phyloP scores from a whole-genome alignment of 2,329 filamentous ascomycete species.

The Amphichorda felina region DNA sequence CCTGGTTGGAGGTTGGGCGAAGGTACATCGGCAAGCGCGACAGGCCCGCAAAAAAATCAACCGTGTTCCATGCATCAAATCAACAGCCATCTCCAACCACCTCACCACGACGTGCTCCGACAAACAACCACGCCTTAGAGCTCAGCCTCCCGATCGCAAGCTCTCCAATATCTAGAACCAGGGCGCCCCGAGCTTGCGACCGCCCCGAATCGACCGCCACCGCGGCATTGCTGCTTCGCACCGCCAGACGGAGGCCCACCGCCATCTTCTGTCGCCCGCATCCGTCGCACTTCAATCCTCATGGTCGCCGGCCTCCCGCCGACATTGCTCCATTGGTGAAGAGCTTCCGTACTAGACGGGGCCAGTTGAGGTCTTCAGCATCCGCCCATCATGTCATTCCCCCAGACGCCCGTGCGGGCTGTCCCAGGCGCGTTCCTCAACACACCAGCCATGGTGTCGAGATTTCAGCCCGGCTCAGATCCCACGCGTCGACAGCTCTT shows the following conservation, averaged over 20 bases:
- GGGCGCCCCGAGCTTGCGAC: not conserved
- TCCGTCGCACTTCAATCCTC: not conserved
- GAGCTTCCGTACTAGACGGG: not conserved
- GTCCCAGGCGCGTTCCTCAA: constrained; percentile 67
- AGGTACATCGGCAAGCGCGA: too few species aligned
- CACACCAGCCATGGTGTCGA: constrained; percentile 53
- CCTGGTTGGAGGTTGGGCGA: too few species aligned
- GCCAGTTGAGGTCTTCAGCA: not conserved
- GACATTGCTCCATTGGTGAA: not conserved
- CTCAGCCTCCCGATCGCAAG: not conserved
- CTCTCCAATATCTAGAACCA: not conserved
- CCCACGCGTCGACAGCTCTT: constrained; percentile 42
- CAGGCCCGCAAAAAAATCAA: constrained; percentile 2
- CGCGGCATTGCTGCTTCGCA: not conserved
- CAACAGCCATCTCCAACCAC: not conserved
- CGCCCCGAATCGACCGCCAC: not conserved
- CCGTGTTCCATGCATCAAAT: not conserved
- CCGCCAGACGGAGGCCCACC: not conserved
- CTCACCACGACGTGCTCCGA: not conserved
- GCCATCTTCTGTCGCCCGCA: not conserved
- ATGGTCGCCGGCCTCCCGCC: not conserved
- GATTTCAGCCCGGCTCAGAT: constrained; percentile 30
- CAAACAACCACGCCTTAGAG: not conserved
- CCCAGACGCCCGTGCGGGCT: constrained; percentile 53
- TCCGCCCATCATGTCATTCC: constrained; percentile 36